Base-by-base conservation (phyloP, 2,329 filamentous ascomycete species). In the Beauveria sp. region DNA sequence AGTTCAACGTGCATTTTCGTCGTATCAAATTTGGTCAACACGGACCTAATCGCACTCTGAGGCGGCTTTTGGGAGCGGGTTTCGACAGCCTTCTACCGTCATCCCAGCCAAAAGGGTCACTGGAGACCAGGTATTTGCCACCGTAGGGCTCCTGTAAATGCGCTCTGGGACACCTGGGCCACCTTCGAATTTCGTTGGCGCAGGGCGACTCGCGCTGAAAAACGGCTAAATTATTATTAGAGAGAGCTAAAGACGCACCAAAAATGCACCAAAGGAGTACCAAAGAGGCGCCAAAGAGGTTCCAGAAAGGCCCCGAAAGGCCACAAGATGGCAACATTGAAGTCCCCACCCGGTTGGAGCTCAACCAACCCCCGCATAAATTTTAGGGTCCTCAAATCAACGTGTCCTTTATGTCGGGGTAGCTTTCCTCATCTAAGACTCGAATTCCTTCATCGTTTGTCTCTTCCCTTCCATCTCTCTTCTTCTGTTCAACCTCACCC, bases 311-410 rank as follows among this genome's bases (percentile, higher is more conserved):
- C 45, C 45, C 3, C 18, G n/a, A 22, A 46, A 12, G 16, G n/a
- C 12, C 45, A 47, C 20, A 46, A 10, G 8, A 24, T 46, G 18
- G 43, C 43, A 20, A 38, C 34, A 38, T 38, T 12, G 1, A 54
- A 4, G 42, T 58, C 40, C 34, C 55, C 55, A 58, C 55, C 30
- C 6, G 22, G 20, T 58, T 58, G 55, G 45, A 55, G 58, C 18
- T 61, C 58, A 24, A 38, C 58, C 58, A 56, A 56, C 58, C 58
- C 58, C 58, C 43, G 58, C 58, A 61, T 47, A 60, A 54, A 47
- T 54, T 47, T 10, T 60, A 55, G 51, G 58, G 58, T 56, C 58
- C 58, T 61, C 58, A 61, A 60, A 61, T 61, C 58, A 61, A 61
- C 58, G 58, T 61, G 58, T 61, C 58, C 58, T 61, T 60, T 55